A percentile compares a stretch with the other conserved stretches of the same genome.
phyloP scores from a whole-genome alignment of 805 yeast genomes.

The Starmerella apicola region DNA sequence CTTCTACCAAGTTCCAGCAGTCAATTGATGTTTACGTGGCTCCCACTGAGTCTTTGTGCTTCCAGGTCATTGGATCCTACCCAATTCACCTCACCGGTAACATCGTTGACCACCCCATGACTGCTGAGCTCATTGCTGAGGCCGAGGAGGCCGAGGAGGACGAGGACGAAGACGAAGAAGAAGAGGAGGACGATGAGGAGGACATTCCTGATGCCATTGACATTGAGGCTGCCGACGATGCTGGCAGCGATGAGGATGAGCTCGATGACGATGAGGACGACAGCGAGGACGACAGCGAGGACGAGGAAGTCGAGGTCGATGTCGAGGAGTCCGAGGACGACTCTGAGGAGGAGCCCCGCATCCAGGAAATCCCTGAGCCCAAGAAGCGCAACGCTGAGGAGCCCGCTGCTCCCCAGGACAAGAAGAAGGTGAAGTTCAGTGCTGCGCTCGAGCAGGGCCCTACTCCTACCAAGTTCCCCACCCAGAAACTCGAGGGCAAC shows the following conservation, averaged over 20 bases:
- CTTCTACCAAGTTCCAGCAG: constrained; percentile 65
- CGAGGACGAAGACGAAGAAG: constrained; percentile 30
- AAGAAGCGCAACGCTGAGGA: constrained; percentile 30
- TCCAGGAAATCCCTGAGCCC: constrained; percentile 22
- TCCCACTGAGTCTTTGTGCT: constrained; percentile 88
- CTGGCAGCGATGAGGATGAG: constrained; percentile 36
- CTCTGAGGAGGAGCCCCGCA: constrained; percentile 26
- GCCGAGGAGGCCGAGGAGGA: constrained; percentile 37
- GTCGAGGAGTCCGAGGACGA: constrained; percentile 28
- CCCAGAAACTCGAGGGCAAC: constrained; percentile 83
- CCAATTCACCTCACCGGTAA: constrained; percentile 88
- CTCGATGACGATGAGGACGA: constrained; percentile 29
- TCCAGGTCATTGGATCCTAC: constrained; percentile 93
- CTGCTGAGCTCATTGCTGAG: constrained; percentile 44
- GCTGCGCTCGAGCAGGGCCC: constrained; percentile 93
- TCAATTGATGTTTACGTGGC: constrained; percentile 76
- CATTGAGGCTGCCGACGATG: constrained; percentile 34
- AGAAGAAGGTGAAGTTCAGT: constrained; percentile 77
- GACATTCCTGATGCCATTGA: constrained; percentile 20
- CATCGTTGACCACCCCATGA: constrained; percentile 91
- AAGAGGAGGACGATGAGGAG: constrained; percentile 24
- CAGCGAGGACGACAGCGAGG: constrained; percentile 22
- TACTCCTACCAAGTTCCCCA: constrained; percentile 37
- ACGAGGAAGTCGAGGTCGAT: constrained; percentile 37
- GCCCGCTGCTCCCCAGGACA: constrained; percentile 31